Conservation (phyloP, 1,284 basidiomycete species). For the Cutaneotrichosporon cutaneum region DNA sequence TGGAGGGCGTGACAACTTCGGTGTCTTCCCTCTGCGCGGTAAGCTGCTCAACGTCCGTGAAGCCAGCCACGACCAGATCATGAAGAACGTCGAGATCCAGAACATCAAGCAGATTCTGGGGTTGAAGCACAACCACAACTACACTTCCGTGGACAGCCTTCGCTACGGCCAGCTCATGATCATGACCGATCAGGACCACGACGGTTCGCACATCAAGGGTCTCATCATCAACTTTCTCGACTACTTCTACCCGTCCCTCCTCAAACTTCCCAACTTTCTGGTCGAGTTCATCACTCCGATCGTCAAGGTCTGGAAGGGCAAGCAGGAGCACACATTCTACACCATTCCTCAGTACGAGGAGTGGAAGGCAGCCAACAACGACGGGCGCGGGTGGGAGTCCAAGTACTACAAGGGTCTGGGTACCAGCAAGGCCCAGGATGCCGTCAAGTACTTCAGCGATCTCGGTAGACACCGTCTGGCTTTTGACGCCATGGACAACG, state of each 20-base stretch:
- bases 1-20: conserved; percentile 86
- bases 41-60: conserved; percentile 98
- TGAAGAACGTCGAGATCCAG: conserved; percentile 97
- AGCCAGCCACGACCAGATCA: conserved; percentile 90
- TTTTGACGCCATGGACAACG: conserved; percentile 76
- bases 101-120: conserved; percentile 98
- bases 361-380: conserved; percentile 80
- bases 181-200: conserved; percentile 99
- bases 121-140: conserved; percentile 89
- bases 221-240: conserved; percentile 98
- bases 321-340: conserved; percentile 84
- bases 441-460: conserved; percentile 87
- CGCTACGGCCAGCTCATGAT: conserved; percentile 98
- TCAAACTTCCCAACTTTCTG: conserved; percentile 88
- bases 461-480: conserved; percentile 94
- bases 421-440: conserved; percentile 83
- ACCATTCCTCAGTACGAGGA: conserved; percentile 96
- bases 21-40: conserved; percentile 95
- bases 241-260: conserved; percentile 92
- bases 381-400: conserved; percentile 79
- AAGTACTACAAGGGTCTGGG: conserved; percentile 99
- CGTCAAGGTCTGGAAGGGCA: conserved; percentile 84
- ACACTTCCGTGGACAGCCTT: conserved; percentile 68
- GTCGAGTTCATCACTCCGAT: conserved; percentile 99
- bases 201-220: conserved; percentile 99